Base-by-base conservation (phyloP, 2,329 filamentous ascomycete genomes). In the Ophiostoma himal-ulmi region DNA sequence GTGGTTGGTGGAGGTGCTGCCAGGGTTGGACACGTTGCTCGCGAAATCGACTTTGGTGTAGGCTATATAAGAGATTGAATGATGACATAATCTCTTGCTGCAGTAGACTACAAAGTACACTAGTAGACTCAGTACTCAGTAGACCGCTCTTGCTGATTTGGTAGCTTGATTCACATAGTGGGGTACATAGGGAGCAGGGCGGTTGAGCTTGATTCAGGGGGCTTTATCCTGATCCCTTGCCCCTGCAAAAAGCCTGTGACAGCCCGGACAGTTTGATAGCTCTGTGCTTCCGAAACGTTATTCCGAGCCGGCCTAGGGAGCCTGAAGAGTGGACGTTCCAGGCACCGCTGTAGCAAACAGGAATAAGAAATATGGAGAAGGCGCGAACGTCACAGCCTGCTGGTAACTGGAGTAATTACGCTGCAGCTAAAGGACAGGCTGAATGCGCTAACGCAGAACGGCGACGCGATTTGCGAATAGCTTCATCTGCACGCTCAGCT, bases 11-110 rank as follows among this genome's bases (percentile, higher is more conserved):
- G 60, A 37, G 60, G 17, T 62, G 64, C 26, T 52, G 44, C 41
- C 36, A 69, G 30, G 67, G 67, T 71, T 71, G 70, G 70, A 73
- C 72, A 73, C 72, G 72, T 73, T 70, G 70, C 64, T 39, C 36
- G 62, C 67, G 65, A 67, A 57, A 30, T 30, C 7, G 22, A 20
- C 14, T 39, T 36, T 62, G 20, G 52, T 57, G 68, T 44, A 60
- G 22, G 37, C n/a, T 13, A 30, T 20, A 5, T 67, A 44, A 30
- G 30, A 57, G 10, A 52, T 57, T 22, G 68, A 37, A 37, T 22
- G 62, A 39, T 65, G 62, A 65, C 62, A 65, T 65, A 65, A 65
- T 65, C 30, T 26, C 4, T 13, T 26, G 4, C 1, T 10, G 52
- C 14, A 48, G 44, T 48, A 48, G 44, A 48, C 14, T n/a, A 48